phyloP scores from a whole-genome alignment of 164 flowering plant species.

The Liquidambar formosana region DNA sequence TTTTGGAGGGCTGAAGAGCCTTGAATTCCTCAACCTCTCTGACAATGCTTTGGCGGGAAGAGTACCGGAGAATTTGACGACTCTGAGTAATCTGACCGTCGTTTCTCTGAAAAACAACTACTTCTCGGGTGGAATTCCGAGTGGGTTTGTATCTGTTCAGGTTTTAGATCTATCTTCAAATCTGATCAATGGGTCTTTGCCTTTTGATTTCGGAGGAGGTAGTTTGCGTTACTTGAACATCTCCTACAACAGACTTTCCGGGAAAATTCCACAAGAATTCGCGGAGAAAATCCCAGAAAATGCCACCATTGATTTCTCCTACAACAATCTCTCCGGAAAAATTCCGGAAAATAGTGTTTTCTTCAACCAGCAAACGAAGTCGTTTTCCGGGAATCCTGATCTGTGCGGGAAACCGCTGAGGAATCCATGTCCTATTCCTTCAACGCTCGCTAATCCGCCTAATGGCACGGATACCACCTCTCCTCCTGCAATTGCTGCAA shows the following conservation, averaged over 20 bases:
- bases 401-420: constrained; percentile 40
- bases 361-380: constrained; percentile 21
- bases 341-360: constrained; percentile 33
- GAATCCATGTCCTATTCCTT: constrained; percentile 37
- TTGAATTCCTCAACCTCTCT: constrained; percentile 72
- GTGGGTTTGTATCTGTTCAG: constrained; percentile 36
- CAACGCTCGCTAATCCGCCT: constrained; percentile 32
- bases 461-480: constrained; percentile 38
- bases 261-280: constrained; percentile 35
- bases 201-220: constrained; percentile 39
- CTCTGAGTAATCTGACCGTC: constrained; percentile 43
- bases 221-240: constrained; percentile 33
- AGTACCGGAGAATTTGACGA: constrained; percentile 46
- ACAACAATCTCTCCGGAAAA: constrained; percentile 45
- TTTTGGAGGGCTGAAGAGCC: constrained; percentile 32
- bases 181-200: constrained; percentile 47
- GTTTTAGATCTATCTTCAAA: constrained; percentile 71
- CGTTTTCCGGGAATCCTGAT: constrained; percentile 38
- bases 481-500: constrained; percentile 67
- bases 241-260: constrained; percentile 46
- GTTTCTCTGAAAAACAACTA: constrained; percentile 64
- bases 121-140: constrained; percentile 54
- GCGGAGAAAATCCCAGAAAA: constrained; percentile 27
- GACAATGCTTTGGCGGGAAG: constrained; percentile 73
- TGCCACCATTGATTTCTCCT: constrained; percentile 44